Conservation (phyloP, 805 yeast genomes). For the Ogataea paraovalis region DNA sequence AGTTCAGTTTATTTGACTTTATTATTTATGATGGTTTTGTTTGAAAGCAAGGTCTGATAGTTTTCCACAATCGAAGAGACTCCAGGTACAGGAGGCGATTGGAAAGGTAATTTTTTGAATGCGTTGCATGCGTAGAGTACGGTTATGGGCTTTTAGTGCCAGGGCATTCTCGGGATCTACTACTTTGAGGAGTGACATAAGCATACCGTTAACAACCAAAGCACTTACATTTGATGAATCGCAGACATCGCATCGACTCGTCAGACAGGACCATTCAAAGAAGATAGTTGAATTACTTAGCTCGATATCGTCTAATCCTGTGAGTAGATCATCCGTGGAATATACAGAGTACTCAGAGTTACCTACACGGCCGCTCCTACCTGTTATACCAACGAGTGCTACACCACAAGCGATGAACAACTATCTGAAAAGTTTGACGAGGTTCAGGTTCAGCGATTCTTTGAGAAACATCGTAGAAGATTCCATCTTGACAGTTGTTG, state of each 20-base stretch:
- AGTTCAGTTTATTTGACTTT: no score
- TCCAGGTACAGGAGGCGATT: no score
- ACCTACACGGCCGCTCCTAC: slow-evolving; percentile 15
- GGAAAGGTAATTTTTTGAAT: no score
- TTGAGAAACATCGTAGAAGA: slow-evolving; percentile 11
- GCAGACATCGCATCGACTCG: not conserved
- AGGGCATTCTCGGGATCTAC: not conserved
- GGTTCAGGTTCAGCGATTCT: slow-evolving; percentile 14
- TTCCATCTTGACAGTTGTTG: slow-evolving; percentile 4
- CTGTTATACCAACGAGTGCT: slow-evolving; percentile 12
- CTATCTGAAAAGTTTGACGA: slow-evolving; percentile 18
- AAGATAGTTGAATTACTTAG: slow-evolving; percentile 22
- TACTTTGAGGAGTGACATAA: not conserved
- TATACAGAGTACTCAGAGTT: slow-evolving; percentile 21
- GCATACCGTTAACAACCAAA: not conserved
- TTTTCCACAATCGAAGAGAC: no score
- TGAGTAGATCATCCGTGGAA: slow-evolving; percentile 14
- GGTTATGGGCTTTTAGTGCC: not conserved
- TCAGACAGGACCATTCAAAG: slow-evolving; percentile 6
- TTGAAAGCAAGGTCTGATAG: no score
- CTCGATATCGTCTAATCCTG: slow-evolving; percentile 17
- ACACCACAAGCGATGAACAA: slow-evolving; percentile 9
- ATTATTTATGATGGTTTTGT: no score
- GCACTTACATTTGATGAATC: slow-evolving; percentile 1
- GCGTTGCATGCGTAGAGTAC: not conserved